These are phyloP conservation scores for Cokeromyces recurvatus DNA, from an alignment of 371 early-diverging fungal species.

Conservation along the genomic window DNA sequence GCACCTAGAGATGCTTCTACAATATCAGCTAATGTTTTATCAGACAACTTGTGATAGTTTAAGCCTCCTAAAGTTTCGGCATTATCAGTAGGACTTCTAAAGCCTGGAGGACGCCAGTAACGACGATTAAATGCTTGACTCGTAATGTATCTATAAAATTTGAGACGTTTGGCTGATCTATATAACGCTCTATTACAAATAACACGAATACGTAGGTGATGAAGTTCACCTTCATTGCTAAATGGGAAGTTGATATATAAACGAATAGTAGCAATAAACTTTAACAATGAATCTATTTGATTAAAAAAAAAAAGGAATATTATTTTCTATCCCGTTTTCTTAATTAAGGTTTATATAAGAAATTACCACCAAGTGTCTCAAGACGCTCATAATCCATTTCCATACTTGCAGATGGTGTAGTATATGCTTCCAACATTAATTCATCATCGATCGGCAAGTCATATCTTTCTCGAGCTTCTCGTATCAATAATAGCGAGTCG, in stretches of 20 bases:
- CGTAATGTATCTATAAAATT: conserved; percentile 52
- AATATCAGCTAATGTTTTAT: conserved; percentile 87
- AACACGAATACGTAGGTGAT: conserved; percentile 62
- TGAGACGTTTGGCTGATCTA: conserved; percentile 52
- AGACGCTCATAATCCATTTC: conserved; percentile 89
- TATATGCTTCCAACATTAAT: conserved; percentile 70
- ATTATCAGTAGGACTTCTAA: conserved; percentile 31
- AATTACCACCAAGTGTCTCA: conserved; percentile 80
- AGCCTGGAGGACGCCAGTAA: conserved; percentile 59
- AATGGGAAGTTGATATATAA: conserved; percentile 74
- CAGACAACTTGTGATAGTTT: conserved; percentile 52
- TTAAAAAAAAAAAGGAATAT: neutral
- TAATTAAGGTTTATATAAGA: neutral
- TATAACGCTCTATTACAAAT: conserved; percentile 77
- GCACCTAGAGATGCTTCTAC: conserved; percentile 91
- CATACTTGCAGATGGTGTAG: conserved; percentile 64
- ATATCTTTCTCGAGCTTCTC: conserved; percentile 49
- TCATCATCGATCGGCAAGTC: conserved; percentile 36
- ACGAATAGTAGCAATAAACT: conserved; percentile 73
- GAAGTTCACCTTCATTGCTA: conserved; percentile 80
- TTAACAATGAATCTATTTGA: conserved; percentile 81
- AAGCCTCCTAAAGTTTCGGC: conserved; percentile 27
- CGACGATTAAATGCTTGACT: conserved; percentile 61
- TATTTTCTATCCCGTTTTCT: neutral
- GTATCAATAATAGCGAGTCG: conserved; percentile 56